Conservation (phyloP, 2,329 filamentous ascomycete genomes). For the Septoria petroselini region DNA sequence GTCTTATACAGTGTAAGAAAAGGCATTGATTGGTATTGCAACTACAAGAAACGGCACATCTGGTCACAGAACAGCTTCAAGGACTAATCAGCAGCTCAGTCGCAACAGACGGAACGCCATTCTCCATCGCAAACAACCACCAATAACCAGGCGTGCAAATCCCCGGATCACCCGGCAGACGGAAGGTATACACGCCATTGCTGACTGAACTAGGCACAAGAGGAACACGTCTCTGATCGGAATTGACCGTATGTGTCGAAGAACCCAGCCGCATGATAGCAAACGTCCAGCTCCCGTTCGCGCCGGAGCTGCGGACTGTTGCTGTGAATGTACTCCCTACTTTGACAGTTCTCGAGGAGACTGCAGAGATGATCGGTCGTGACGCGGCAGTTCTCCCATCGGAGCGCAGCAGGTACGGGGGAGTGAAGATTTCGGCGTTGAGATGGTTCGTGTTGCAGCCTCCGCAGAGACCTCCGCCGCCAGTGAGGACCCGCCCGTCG, state of each 20-base stretch:
- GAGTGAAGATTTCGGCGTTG: constrained; percentile 55
- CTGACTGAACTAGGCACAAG: neutral
- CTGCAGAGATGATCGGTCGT: neutral
- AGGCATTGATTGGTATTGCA: too few relatives aligned
- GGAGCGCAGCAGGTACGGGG: constrained; percentile 51
- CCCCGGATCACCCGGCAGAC: constrained; percentile 6
- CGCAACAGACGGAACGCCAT: neutral
- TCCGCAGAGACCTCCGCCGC: constrained; percentile 53
- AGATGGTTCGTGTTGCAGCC: constrained; percentile 45
- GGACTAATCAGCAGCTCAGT: neutral
- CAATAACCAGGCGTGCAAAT: constrained; percentile 1
- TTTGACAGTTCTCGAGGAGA: constrained; percentile 3
- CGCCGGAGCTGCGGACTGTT: constrained; percentile 35
- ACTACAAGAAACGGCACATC: too few relatives aligned
- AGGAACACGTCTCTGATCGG: constrained; percentile 55
- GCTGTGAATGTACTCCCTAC: constrained; percentile 7
- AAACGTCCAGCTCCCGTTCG: neutral
- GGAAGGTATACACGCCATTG: neutral
- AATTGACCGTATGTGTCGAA: constrained; percentile 56
- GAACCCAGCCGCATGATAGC: constrained; percentile 49
- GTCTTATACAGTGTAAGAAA: too few relatives aligned
- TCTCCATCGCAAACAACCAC: constrained; percentile 6
- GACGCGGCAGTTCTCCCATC: neutral
- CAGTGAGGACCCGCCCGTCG: constrained; percentile 51
- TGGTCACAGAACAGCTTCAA: too few relatives aligned